Conservation (phyloP, 2,329 filamentous ascomycete species). For the Kalmusia sp. region DNA sequence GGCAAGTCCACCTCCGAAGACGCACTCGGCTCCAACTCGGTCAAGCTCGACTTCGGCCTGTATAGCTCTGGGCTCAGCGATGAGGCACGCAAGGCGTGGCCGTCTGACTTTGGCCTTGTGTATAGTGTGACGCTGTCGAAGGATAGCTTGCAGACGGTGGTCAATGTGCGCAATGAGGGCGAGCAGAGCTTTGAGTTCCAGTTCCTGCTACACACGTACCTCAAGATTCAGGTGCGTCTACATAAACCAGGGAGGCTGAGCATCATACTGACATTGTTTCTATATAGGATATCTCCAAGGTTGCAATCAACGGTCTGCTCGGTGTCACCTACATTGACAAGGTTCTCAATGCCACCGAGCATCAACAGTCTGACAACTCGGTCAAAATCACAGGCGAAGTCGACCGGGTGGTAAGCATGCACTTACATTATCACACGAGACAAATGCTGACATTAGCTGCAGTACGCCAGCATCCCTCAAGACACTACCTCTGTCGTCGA, state of each 20-base stretch:
- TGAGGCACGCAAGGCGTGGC: conserved; percentile 76
- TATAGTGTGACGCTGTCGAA: conserved; percentile 89
- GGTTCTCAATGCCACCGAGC: conserved; percentile 67
- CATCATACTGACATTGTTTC: background rate
- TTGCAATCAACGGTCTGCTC: conserved; percentile 77
- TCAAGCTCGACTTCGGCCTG: conserved; percentile 96
- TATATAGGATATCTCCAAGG: conserved; percentile 76
- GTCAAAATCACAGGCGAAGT: conserved; percentile 79
- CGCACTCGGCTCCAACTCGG: conserved; percentile 59
- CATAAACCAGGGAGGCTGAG: background rate
- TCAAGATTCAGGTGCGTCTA: conserved; percentile 73
- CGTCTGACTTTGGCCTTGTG: conserved; percentile 84
- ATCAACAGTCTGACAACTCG: conserved; percentile 69
- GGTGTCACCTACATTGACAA: conserved; percentile 84
- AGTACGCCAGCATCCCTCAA: conserved; percentile 71
- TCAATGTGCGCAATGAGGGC: conserved; percentile 90
- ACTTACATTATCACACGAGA: background rate
- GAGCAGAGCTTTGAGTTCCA: conserved; percentile 86
- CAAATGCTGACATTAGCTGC: background rate
- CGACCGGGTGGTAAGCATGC: conserved; percentile 69
- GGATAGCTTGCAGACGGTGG: conserved; percentile 76
- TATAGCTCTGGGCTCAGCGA: conserved; percentile 74
- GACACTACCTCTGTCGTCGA: conserved; percentile 70
- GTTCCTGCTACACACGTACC: conserved; percentile 89
- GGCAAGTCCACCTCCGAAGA: conserved; percentile 80